A percentile compares a stretch with the other conserved stretches of the same genome.
Evolutionary conservation across 495 filamentous ascomycete species (phyloP).

Genomic region (Hypomontagnella submonticulosa): DNA sequence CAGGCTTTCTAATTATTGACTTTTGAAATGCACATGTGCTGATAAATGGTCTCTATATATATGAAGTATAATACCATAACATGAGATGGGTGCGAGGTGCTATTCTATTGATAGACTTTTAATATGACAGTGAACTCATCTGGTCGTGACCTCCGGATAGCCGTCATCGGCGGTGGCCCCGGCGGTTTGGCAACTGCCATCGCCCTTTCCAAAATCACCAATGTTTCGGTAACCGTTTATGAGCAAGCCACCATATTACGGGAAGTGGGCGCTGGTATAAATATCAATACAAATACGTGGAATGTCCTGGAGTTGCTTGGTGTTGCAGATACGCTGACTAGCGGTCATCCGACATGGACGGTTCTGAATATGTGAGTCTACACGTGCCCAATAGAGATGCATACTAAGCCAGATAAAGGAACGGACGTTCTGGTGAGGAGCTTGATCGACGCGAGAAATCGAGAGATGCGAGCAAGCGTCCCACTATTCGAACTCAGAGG

Average conservation of each 20-base stretch:
- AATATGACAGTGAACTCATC: constrained; percentile 36
- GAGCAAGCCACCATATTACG: constrained; percentile 59
- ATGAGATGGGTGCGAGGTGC: too few species aligned
- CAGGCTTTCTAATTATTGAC: constrained; percentile 32
- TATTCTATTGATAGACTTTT: background rate
- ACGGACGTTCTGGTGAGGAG: constrained; percentile 49
- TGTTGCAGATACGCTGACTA: constrained; percentile 52
- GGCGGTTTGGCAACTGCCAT: constrained; percentile 63
- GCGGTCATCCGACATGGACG: constrained; percentile 45
- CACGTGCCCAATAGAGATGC: background rate
- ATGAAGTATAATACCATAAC: background rate
- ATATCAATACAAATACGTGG: constrained; percentile 55
- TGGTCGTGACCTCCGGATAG: constrained; percentile 38
- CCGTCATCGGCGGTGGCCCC: constrained; percentile 60
- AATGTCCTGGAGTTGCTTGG: constrained; percentile 60
- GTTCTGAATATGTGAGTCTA: constrained; percentile 45
- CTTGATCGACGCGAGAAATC: constrained; percentile 38
- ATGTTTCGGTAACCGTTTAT: constrained; percentile 58
- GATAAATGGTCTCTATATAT: too few species aligned
- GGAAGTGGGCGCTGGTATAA: constrained; percentile 63
- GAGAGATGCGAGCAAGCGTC: constrained; percentile 21
- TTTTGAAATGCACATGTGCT: too few species aligned
- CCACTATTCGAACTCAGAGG: constrained; percentile 50
- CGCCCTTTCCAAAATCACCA: constrained; percentile 58
- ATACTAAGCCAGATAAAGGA: constrained; percentile 38